phyloP scores from a whole-genome alignment of 2,329 filamentous ascomycete genomes.

The Coniella vitis region DNA sequence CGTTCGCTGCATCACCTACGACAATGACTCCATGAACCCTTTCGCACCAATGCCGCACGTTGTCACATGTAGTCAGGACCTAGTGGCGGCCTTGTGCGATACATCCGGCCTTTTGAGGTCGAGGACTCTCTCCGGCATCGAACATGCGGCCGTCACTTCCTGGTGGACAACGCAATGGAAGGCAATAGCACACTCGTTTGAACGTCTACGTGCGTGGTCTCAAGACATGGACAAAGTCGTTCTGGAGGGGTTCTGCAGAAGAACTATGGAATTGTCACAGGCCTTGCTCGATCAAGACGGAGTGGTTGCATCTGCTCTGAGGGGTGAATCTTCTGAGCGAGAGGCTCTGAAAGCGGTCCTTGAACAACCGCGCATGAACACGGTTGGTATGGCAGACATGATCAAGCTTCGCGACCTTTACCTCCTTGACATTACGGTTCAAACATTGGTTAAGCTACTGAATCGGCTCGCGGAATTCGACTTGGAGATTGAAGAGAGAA shows the following conservation, averaged over 20 bases:
- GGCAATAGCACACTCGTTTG: constrained; percentile 72
- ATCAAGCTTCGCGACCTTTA: constrained; percentile 83
- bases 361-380: constrained; percentile 52
- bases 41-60: constrained; percentile 54
- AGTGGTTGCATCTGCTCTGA: constrained; percentile 67
- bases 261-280: constrained; percentile 91
- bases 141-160: constrained; percentile 59
- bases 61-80: constrained; percentile 49
- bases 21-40: constrained; percentile 32
- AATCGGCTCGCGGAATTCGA: constrained; percentile 70
- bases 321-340: constrained; percentile 25
- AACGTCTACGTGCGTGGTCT: constrained; percentile 79
- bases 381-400: constrained; percentile 77
- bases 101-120: constrained; percentile 49
- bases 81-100: constrained; percentile 51
- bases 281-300: constrained; percentile 77
- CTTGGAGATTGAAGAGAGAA: constrained; percentile 59
- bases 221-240: constrained; percentile 62
- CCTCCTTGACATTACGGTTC: constrained; percentile 74
- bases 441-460: constrained; percentile 77
- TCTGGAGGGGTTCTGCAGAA: constrained; percentile 90
- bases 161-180: constrained; percentile 87
- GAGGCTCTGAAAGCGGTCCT: constrained; percentile 46
- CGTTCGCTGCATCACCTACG: constrained; percentile 35
- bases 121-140: constrained; percentile 50